Conservation (phyloP, 2,329 filamentous ascomycete genomes). For the Hysterium pulicare region DNA sequence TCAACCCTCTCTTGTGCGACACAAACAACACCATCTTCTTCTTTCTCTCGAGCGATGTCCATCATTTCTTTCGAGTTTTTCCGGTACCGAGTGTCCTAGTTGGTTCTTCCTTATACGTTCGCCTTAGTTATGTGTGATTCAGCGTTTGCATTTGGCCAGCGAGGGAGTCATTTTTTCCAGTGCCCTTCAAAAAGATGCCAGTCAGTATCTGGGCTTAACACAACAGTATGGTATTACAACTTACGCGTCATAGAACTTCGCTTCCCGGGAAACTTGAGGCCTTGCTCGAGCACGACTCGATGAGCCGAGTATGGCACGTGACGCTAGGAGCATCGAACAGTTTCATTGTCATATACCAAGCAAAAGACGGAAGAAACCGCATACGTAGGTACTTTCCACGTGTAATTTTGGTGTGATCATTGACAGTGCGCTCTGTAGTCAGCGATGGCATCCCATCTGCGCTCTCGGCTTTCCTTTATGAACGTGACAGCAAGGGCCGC, state of each 20-base stretch:
- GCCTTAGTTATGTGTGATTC: conserved; percentile 4
- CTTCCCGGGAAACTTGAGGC: conserved; percentile 24
- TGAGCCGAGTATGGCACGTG: conserved; percentile 31
- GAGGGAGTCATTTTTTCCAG: conserved; percentile 2
- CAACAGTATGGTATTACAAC: background rate
- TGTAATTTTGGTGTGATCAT: background rate
- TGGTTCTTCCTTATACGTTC: too few species aligned
- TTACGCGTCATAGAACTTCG: conserved; percentile 18
- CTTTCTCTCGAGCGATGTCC: too few species aligned
- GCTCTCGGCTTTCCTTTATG: conserved; percentile 23
- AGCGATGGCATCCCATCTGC: conserved; percentile 18
- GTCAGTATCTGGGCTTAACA: background rate
- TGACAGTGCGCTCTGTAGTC: background rate
- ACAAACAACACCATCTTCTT: background rate
- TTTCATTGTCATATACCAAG: conserved; percentile 33
- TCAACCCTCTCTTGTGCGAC: background rate
- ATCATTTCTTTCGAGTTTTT: too few species aligned
- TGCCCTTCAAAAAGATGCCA: background rate
- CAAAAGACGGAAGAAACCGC: conserved; percentile 19
- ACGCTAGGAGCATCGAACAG: conserved; percentile 31
- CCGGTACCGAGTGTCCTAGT: too few species aligned
- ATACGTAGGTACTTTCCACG: conserved; percentile 14
- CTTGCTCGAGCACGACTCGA: too few species aligned
- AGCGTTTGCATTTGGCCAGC: conserved; percentile 2
- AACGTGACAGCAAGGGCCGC: conserved; percentile 10